phyloP scores from a whole-genome alignment of 2,329 filamentous ascomycete genomes.

The Colletotrichum tropicicola region DNA sequence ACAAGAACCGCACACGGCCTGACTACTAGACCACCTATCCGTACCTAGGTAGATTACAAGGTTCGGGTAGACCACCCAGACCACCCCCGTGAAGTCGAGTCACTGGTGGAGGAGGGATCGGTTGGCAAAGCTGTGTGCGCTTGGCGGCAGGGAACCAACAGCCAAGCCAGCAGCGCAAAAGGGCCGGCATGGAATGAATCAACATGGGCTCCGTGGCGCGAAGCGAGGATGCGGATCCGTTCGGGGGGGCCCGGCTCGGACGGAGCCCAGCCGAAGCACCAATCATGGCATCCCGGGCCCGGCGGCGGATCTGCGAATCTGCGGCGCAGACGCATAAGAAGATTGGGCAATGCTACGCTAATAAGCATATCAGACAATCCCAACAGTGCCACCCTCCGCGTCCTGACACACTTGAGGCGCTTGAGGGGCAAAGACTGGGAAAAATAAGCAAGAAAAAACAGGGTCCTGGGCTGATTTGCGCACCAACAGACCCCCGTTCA shows the following conservation, averaged over 20 bases:
- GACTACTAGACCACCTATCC: background rate
- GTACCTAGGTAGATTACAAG: no score
- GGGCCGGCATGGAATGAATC: background rate
- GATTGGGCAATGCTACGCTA: constrained; percentile 1
- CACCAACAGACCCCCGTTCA: background rate
- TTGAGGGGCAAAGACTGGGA: background rate
- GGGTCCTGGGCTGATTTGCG: constrained; percentile 25
- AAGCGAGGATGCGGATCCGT: background rate
- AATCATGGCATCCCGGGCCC: background rate
- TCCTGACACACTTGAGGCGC: background rate
- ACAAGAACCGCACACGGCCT: background rate
- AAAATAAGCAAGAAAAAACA: constrained; percentile 10
- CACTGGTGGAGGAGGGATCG: no score
- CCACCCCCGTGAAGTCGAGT: no score
- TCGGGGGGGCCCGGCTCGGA: background rate
- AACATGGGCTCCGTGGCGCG: background rate
- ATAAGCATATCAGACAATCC: no score
- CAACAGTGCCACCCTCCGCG: no score
- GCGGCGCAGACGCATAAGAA: constrained; percentile 6
- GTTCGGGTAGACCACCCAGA: no score
- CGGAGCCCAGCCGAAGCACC: constrained; percentile 1
- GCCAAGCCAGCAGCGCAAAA: background rate
- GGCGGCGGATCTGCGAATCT: background rate
- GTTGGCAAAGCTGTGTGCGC: no score
- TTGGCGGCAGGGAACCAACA: background rate